Evolutionary conservation across 2,329 filamentous ascomycete genomes (phyloP).

Genomic region (Cladosporium sp.): DNA sequence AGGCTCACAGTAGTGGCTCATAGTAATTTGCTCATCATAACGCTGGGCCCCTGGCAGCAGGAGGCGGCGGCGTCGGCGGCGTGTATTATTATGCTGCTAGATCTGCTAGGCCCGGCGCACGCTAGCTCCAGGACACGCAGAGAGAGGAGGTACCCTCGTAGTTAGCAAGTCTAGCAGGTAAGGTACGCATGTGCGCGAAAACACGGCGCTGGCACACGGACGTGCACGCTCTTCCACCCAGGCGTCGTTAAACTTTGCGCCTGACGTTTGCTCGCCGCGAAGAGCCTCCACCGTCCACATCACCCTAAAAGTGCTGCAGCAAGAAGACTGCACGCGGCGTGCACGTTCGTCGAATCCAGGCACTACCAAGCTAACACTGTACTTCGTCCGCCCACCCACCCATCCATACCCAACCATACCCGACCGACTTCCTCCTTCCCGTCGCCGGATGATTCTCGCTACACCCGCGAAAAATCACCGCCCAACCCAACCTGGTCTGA

Average conservation of each 20-base stretch:
- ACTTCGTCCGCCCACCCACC: not conserved
- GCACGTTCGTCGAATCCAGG: not conserved
- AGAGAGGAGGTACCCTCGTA: too few species aligned
- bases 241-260: slow-evolving; percentile 7
- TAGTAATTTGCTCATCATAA: too few species aligned
- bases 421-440: slow-evolving; percentile 9
- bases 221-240: not conserved
- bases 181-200: not conserved
- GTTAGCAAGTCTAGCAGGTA: too few species aligned
- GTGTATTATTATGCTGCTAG: too few species aligned
- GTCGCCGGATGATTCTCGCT: slow-evolving; percentile 12
- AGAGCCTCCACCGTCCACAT: not conserved
- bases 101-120: too few species aligned
- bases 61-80: too few species aligned
- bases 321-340: slow-evolving; percentile 1
- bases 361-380: too few species aligned
- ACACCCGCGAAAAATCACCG: slow-evolving; percentile 12
- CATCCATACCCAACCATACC: not conserved
- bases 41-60: too few species aligned
- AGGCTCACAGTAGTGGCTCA: too few species aligned
- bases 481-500: slow-evolving; percentile 13
- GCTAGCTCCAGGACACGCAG: too few species aligned
- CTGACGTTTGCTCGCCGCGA: slow-evolving; percentile 5
- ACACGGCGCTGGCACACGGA: not conserved
- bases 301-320: too few species aligned